A percentile compares a stretch with the other conserved stretches of the same genome.
Evolutionary conservation across 2,329 filamentous ascomycete species (phyloP).

Genomic region (Hymenoscyphus fraxineus): DNA sequence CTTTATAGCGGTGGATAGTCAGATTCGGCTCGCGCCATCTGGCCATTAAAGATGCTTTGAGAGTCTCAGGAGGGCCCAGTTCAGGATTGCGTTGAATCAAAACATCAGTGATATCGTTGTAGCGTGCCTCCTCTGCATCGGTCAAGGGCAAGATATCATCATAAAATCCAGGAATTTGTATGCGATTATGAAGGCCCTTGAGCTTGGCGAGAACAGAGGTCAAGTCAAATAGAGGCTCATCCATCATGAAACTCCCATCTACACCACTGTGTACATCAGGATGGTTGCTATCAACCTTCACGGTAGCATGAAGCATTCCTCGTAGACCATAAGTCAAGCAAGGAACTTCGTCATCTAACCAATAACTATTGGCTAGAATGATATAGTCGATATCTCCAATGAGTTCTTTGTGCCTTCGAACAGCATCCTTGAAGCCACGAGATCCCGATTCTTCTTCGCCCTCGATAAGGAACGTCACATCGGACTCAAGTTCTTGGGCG

Average conservation of each 20-base stretch:
- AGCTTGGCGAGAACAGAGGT: conserved; percentile 78
- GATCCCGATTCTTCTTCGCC: conserved; percentile 96
- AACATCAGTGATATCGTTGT: conserved; percentile 77
- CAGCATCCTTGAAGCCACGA: conserved; percentile 80
- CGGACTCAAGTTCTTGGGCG: conserved; percentile 77
- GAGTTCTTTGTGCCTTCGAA: conserved; percentile 72
- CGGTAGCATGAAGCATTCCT: conserved; percentile 88
- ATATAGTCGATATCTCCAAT: conserved; percentile 95
- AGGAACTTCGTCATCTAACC: conserved; percentile 92
- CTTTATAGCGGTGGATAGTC: conserved; percentile 89
- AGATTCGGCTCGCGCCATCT: conserved; percentile 93
- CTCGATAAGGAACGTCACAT: conserved; percentile 92
- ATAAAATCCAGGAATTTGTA: conserved; percentile 86
- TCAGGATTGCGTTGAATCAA: conserved; percentile 68
- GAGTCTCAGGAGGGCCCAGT: conserved; percentile 55
- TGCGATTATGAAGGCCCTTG: conserved; percentile 73
- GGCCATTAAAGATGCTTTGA: conserved; percentile 84
- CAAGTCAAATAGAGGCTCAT: conserved; percentile 89
- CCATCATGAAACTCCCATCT: conserved; percentile 85
- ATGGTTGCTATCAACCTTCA: conserved; percentile 79
- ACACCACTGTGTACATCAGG: conserved; percentile 94
- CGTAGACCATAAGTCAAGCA: conserved; percentile 93
- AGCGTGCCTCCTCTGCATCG: conserved; percentile 71
- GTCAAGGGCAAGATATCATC: conserved; percentile 75
- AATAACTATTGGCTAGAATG: conserved; percentile 94